Base-by-base conservation (phyloP, 106 monocot species). In the Apostasia ramifera region DNA sequence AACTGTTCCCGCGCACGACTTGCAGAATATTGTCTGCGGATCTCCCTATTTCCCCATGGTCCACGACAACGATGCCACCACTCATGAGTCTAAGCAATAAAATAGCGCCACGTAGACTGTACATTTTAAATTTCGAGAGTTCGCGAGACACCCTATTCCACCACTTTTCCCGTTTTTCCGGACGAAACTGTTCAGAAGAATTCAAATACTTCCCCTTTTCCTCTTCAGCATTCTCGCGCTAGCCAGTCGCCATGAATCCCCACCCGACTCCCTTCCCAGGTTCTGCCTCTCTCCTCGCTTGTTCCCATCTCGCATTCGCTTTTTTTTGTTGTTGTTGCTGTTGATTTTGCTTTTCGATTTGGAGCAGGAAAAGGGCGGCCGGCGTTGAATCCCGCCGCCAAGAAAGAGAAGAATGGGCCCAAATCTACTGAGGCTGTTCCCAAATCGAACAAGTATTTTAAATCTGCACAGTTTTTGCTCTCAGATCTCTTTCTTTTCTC, bases 261-360 rank as follows among this genome's bases (percentile, higher is more conserved):
- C 77, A 83, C 53, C 81, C 78, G 12, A 65, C 80, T 6, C 61
- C 63, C 38, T 61, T 70, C 46, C 81, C 77, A 37, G 81, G 77
- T 83, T 60, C 2, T 40, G 8, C 12, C 54, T 60, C 9, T 15
- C 56, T 39, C 11, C 59, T 8, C 5, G 4, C 46, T 3, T 44
- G 6, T 61, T 56, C 41, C 13, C 64, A 55, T 5, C 53, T 37
- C 53, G 40, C 7, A 54, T 42, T 69, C 14, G 45, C 54, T 14
- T n/a, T 50, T 6, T n/a, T 40, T 41, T 6, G 8, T 40, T 5
- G 45, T 14, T 51, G 8, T 74, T 3, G 10, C 6, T 12, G n/a
- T 8, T 55, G 47, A 39, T 55, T 55, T 13, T 5, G 51, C 2
- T 39, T 39, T 48, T 7, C 14, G 5, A 38, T 43, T 9, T 46